Conservation (phyloP, 2,329 filamentous ascomycete genomes). For the Cladosporium austrohemisphaericum region DNA sequence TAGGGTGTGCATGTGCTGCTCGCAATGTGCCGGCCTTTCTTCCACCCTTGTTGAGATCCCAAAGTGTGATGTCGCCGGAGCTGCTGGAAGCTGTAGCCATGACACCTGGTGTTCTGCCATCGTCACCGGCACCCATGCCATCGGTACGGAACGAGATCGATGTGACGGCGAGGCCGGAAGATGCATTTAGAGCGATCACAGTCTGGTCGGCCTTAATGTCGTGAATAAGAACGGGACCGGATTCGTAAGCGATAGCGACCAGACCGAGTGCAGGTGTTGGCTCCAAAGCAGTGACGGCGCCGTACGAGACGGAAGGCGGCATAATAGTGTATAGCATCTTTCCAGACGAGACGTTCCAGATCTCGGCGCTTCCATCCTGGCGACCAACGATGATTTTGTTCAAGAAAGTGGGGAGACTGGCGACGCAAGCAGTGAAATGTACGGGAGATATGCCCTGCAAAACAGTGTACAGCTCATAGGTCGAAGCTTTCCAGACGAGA, state of each 20-base stretch:
- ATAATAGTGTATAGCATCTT: constrained; percentile 89
- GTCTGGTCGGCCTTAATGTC: constrained; percentile 76
- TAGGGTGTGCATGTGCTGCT: constrained; percentile 78
- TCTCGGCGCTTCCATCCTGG: constrained; percentile 84
- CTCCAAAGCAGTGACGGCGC: constrained; percentile 81
- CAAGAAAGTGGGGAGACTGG: constrained; percentile 87
- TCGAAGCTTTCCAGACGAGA: constrained; percentile 83
- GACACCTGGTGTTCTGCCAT: constrained; percentile 79
- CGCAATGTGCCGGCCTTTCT: constrained; percentile 81
- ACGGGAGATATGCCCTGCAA: constrained; percentile 59
- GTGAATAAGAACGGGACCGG: constrained; percentile 73
- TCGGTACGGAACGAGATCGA: constrained; percentile 90
- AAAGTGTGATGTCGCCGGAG: constrained; percentile 87
- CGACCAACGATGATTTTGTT: constrained; percentile 94
- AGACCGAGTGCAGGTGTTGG: constrained; percentile 80
- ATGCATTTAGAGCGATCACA: constrained; percentile 56
- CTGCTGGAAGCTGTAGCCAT: constrained; percentile 83
- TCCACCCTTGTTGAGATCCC: constrained; percentile 89
- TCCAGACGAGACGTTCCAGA: constrained; percentile 92
- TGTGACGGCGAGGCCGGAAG: constrained; percentile 62
- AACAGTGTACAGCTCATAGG: constrained; percentile 85
- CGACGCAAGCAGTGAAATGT: constrained; percentile 70
- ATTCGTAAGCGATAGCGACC: constrained; percentile 81
- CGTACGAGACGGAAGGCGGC: constrained; percentile 67
- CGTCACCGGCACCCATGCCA: constrained; percentile 78